Evolutionary conservation across 164 flowering plant genomes (phyloP), one percentile per base, ranked within the genome.

Genomic region (Chimonanthus praecox): DNA sequence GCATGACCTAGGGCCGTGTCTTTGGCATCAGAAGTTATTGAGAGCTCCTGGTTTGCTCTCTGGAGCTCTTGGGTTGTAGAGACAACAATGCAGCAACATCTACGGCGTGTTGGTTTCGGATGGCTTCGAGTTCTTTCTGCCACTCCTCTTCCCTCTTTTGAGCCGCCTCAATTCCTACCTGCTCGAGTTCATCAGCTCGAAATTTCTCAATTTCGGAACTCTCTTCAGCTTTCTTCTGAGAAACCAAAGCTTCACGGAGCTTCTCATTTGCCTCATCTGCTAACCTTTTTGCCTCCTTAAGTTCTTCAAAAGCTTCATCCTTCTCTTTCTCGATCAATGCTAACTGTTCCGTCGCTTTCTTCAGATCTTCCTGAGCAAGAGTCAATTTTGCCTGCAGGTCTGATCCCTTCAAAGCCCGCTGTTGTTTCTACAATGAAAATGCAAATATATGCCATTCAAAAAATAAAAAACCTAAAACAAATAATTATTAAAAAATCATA

Each of bases 221-320:
- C 77, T 94, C 98, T 76, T 91, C 97, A 2, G 97, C 97, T 74
- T 85, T 79, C 80, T 94, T 94, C 74, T 90, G 98, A 76, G 94
- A 90, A 75, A 85, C 88, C 81, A 89, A 65, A 65, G 96, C 92
- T 78, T 91, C 96, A 50, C 80, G 73, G 45, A 92, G 92, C 76
- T 91, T 94, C 83, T 77, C 92, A 86, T 86, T 86, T 68, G 91
- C 92, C 73, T 91, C 97, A 6, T 88, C 94, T 21, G 90, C 88
- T 21, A 77, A 73, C 74, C 72, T 90, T 76, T 85, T 89, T 3
- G 88, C 94, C 66, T 89, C 91, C 80, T 85, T 94, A 81, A 94
- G 72, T 72, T 92, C 97, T 65, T 82, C 86, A 50, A 87, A 74
- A 4, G 88, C 88, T 45, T 84, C 80, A 11, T 73, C 87, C 78